Evolutionary conservation across 768 basidiomycete species (phyloP).

Genomic region (Tulasnella sp.): DNA sequence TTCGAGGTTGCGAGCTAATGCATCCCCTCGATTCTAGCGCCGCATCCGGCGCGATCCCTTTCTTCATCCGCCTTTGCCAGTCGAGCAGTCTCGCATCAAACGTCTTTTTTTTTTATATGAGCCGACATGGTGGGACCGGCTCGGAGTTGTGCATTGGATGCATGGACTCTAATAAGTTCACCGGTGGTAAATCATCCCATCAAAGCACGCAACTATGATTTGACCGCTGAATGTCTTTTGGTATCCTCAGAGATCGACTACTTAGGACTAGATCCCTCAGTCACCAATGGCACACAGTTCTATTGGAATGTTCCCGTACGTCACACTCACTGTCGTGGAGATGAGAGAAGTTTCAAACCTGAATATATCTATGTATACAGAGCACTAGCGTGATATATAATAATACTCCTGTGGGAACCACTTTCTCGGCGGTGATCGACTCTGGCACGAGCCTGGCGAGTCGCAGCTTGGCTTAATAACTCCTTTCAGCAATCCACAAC

Average conservation of each 20-base stretch:
- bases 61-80: slow-evolving; percentile 1
- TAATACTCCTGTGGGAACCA: not conserved
- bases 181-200: not conserved
- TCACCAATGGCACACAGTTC: not conserved
- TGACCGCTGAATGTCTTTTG: not conserved
- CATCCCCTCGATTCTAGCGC: not conserved
- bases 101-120: slow-evolving; percentile 5
- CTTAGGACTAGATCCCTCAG: not conserved
- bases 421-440: slow-evolving; percentile 25
- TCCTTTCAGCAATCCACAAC: too few species aligned
- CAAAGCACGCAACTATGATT: too few species aligned
- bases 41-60: not conserved
- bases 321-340: too few species aligned
- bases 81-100: not conserved
- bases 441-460: slow-evolving; percentile 25
- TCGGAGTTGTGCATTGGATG: slow-evolving; percentile 9
- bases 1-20: too few species aligned
- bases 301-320: slow-evolving; percentile 7
- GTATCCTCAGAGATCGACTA: not conserved
- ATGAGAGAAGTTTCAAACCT: not conserved
- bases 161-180: slow-evolving; percentile 6
- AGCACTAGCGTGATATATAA: not conserved
- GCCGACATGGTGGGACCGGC: not conserved
- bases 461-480: too few species aligned
- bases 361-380: not conserved